Base-by-base conservation (phyloP, 108 stramenopile species). In the Skeletonema menzelii region DNA sequence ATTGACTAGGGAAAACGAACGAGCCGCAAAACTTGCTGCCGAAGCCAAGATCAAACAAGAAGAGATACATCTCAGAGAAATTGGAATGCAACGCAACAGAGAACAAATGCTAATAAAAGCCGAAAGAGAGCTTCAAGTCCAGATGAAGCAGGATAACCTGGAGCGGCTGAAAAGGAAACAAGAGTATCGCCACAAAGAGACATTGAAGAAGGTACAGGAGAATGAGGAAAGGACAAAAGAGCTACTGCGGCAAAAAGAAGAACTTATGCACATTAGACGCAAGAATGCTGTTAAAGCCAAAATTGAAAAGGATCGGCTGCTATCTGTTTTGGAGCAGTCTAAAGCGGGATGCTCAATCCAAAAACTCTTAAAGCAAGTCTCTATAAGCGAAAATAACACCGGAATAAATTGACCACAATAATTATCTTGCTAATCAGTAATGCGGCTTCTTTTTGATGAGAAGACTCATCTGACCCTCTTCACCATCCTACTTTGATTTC, bases 401-500 rank as follows among this genome's bases (percentile, higher is more conserved):
- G 49, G 24, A 4, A 24, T 22, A 7, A 53, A 53, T 10, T 53
- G 22, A 53, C 49, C 31, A 32, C 30, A 4, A 3, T 7, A 32
- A 32, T 7, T 7, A 30, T 37, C 35, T 12, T 12, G 35, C 11
- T 0, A 37, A 12, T 42, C 4, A 42, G 40, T 42, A 11, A 37
- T 37, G 35, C 35, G 12, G 12, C 12, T 37, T 12, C 11, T 37
- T 37, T 10, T 10, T 37, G 12, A 37, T 10, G 35, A 37, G 10
- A 37, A 37, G 49, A 7, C 49, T 77, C 80, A 95, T 63, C 87
- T 87, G 35, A 95, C 75, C 67, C 95, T 74, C 57, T 95, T 93
- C 26, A 95, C 70, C 56, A 95, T 70, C 11, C 92, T 80, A 20
- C 93, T 91, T 59, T 90, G 88, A 60, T 93, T 94, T 37, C 87